Base-by-base conservation (phyloP, 768 basidiomycete genomes). In the Chiua virens region DNA sequence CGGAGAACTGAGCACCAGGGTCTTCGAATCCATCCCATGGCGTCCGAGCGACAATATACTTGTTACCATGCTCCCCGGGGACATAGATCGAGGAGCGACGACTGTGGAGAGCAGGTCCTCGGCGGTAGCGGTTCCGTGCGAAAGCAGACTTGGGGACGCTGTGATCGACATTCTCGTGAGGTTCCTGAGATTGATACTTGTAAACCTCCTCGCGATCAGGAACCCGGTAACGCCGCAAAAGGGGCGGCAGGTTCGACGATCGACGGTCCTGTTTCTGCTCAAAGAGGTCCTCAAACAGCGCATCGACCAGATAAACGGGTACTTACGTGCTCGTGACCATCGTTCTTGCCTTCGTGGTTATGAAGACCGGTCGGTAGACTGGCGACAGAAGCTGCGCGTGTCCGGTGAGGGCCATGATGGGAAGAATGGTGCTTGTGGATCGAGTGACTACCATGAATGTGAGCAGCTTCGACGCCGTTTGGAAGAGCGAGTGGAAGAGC, bases 401-500 rank as follows among this genome's bases (percentile, higher is more conserved):
- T n/a, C 17, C 17, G 50, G 7, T 47, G 41, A 21, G 21, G 34
- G 39, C 45, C 21, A 25, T 37, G 18, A 42, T 22, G 9, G 11
- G 51, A 45, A 9, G 49, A 45, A 17, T 45, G 8, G 10, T 48
- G 54, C 37, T 42, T 54, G 35, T 43, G 41, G 42, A 28, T 39
- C 35, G 50, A 35, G 42, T 62, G 53, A 32, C 65, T 60, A 37
- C 55, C 51, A 28, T 56, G 54, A 47, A 78, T 58, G 43, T 72
- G 73, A n/a, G 73, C 74, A 18, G 71, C 79, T 43, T 72, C 71
- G 22, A 63, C 76, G 28, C 5, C 25, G 8, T 27, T 27, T 8
- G 66, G 35, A 27, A 62, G 39, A 36, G 75, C 71, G 21, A 75
- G 46, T 3, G 73, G 73, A 22, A 82, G 49, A 34, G 75, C 71